Base-by-base conservation (phyloP, 2,329 filamentous ascomycete genomes). In the Fusarium fujikuroi region DNA sequence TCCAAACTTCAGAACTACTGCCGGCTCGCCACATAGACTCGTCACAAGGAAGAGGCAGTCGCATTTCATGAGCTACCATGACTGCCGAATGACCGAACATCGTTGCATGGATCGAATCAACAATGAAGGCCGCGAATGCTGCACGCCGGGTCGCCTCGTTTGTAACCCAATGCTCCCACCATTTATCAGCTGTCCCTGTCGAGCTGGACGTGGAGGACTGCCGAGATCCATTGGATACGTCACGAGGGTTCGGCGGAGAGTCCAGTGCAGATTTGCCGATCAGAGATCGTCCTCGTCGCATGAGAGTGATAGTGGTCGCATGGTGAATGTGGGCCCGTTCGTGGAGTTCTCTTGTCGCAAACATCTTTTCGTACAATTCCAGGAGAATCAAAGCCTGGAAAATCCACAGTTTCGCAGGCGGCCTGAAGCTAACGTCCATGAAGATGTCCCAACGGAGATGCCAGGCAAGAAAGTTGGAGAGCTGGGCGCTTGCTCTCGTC, bases 21-120 rank as follows among this genome's bases (percentile, higher is more conserved):
- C 92, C 93, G 9, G 96, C 96, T 63, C 92, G 93, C 96, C 96
- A 99, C 16, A 98, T 84, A 8, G 92, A 90, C 80, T 98, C 96
- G 75, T 98, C 95, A 79, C 95, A 98, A 1, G 96, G 96, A 47
- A 99, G 83, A 2, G 95, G 94, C 14, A 98, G 87, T 56, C 94
- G 91, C 89, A 99, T 94, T 82, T 98, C 96, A 78, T 98, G 95
- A 5, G 95, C 95, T 12, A 97, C 95, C 95, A 98, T 98, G 47
- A 97, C 95, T 1, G 94, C 95, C 7, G 95, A 96, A 81, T 98
- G 96, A 1, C 95, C 96, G 81, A 98, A 98, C 93, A 99, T 98
- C 34, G 95, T 97, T 2, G 95, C 95, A 81, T 99, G 96, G 4
- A 95, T 97, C 9, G 95, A 97, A 81, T 99, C 96, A 73, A 98